phyloP scores from a whole-genome alignment of 345 rosid species.

The Camelina neglecta region DNA sequence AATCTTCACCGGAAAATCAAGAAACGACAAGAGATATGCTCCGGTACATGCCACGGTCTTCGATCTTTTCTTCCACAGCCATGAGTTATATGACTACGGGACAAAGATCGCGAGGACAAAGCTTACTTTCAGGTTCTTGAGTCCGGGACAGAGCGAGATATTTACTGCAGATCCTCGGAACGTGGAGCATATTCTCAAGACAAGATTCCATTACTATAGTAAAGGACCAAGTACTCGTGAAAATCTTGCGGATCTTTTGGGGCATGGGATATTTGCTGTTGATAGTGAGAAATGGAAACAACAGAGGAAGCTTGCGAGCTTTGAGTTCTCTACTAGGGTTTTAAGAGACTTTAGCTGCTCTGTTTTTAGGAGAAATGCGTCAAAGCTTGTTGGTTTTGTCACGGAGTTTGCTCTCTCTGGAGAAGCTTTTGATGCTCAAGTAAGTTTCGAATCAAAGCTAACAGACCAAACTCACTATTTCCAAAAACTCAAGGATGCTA shows the following conservation, averaged over 20 bases:
- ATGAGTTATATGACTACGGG: conserved; percentile 58
- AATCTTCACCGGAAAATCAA: conserved; percentile 56
- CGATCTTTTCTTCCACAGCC: conserved; percentile 48
- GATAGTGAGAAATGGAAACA: conserved; percentile 86
- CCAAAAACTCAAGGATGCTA: too few relatives aligned
- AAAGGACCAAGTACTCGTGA: conserved; percentile 51
- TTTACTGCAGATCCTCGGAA: conserved; percentile 61
- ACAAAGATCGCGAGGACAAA: conserved; percentile 48
- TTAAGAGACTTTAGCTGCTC: conserved; percentile 66
- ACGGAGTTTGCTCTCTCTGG: conserved; percentile 38
- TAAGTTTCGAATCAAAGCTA: conserved; percentile 28
- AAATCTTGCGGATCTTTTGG: conserved; percentile 53
- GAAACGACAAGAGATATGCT: conserved; percentile 48
- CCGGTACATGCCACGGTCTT: conserved; percentile 64
- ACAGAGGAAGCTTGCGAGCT: conserved; percentile 76
- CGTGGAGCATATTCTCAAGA: conserved; percentile 63
- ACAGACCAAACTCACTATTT: neutral
- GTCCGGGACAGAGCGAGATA: conserved; percentile 45
- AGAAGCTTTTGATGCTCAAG: conserved; percentile 66
- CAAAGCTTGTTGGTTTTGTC: conserved; percentile 49
- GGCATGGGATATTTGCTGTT: conserved; percentile 68
- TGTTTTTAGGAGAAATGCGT: conserved; percentile 61
- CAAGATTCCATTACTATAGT: conserved; percentile 53
- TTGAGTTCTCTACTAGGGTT: conserved; percentile 70
- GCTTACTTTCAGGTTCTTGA: conserved; percentile 61